A percentile compares a stretch with the other conserved stretches of the same genome.
These are phyloP conservation scores for Colletotrichum tabaci DNA, from an alignment of 2,329 filamentous ascomycete genomes.

Conservation along the genomic window DNA sequence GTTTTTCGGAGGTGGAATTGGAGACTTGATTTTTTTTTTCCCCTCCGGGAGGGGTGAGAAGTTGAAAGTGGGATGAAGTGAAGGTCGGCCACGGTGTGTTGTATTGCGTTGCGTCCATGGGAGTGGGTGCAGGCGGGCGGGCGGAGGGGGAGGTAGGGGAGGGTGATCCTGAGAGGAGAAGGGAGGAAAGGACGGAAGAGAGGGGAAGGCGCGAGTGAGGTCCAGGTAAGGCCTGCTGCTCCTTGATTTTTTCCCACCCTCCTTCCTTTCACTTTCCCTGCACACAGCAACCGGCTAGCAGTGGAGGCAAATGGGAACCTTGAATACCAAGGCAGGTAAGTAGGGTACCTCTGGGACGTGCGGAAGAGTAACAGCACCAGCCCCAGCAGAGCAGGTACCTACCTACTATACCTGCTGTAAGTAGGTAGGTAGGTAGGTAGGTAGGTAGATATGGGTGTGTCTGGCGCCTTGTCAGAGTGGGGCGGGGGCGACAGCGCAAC, in stretches of 20 bases:
- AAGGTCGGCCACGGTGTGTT: conserved; percentile 28
- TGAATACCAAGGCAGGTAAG: background rate
- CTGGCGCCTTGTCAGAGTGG: conserved; percentile 17
- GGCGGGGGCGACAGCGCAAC: conserved; percentile 24
- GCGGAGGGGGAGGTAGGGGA: background rate
- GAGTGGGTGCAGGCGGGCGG: conserved; percentile 30
- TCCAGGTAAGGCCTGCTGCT: conserved; percentile 35
- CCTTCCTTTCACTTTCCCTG: conserved; percentile 6
- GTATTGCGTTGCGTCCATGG: conserved; percentile 24
- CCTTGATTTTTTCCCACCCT: conserved; percentile 4
- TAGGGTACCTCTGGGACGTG: background rate
- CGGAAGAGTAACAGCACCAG: conserved; percentile 8
- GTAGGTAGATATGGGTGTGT: too few relatives aligned
- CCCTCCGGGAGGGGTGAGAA: conserved; percentile 29
- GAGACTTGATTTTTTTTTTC: conserved; percentile 37
- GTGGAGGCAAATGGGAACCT: conserved; percentile 4
- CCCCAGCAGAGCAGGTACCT: conserved; percentile 2
- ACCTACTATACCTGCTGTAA: too few relatives aligned
- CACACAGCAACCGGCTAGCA: conserved; percentile 2
- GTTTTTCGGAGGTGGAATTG: conserved; percentile 41
- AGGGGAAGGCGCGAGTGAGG: conserved; percentile 38
- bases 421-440: too few relatives aligned
- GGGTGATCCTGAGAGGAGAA: conserved; percentile 5
- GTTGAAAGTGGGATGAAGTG: conserved; percentile 34
- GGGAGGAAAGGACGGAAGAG: conserved; percentile 30